phyloP scores from a whole-genome alignment of 2,329 filamentous ascomycete genomes.

The Cercospora sojina region DNA sequence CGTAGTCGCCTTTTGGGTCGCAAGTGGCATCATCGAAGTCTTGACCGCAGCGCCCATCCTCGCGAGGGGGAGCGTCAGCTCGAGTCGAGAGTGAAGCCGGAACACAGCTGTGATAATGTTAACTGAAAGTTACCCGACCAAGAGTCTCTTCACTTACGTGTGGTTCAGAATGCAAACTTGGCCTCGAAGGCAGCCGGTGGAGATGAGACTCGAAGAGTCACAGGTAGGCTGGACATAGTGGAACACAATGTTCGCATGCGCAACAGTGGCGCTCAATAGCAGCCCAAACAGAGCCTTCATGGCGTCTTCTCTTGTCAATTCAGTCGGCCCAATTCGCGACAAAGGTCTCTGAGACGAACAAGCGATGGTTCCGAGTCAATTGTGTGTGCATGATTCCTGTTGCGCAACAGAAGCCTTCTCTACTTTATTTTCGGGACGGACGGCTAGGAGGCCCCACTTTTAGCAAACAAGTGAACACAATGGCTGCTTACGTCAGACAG shows the following conservation, averaged over 20 bases:
- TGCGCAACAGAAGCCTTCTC: not conserved
- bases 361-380: not conserved
- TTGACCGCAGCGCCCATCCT: conserved; percentile 44
- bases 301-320: not conserved
- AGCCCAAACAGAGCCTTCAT: not conserved
- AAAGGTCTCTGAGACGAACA: not conserved
- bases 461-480: not conserved
- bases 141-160: conserved; percentile 31
- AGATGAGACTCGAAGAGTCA: conserved; percentile 31
- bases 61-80: conserved; percentile 21
- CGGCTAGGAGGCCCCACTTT: not conserved
- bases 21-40: conserved; percentile 43
- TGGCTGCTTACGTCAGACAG: not conserved
- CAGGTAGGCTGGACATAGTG: conserved; percentile 48
- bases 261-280: not conserved
- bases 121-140: not conserved
- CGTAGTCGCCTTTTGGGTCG: conserved; percentile 41
- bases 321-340: not conserved
- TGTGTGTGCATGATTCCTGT: not conserved
- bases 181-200: conserved; percentile 40
- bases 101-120: not conserved
- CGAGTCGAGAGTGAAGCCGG: not conserved
- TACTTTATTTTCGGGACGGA: not conserved
- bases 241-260: conserved; percentile 51
- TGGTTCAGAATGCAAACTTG: conserved; percentile 40